A percentile compares a stretch with the other conserved stretches of the same genome.
Evolutionary conservation across 441 rosid genomes (phyloP).

Genomic region (Pelargonium fulgidum): DNA sequence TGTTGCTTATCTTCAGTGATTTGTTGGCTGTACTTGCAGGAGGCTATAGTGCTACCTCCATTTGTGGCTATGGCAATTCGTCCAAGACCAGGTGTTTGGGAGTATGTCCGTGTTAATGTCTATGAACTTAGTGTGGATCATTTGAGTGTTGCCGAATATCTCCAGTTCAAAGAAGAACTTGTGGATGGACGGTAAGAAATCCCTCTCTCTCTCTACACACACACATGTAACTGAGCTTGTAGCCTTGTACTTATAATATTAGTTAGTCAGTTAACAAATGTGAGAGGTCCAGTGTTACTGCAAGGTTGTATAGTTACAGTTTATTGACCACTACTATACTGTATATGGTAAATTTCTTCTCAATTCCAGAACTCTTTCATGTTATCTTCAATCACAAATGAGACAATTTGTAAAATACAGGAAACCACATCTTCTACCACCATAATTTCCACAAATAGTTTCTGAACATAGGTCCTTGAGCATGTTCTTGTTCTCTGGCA

Average conservation of each 20-base stretch:
- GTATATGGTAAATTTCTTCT: too few species aligned
- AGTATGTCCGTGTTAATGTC: slow-evolving; percentile 82
- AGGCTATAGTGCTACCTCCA: slow-evolving; percentile 87
- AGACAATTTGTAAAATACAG: too few species aligned
- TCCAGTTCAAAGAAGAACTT: slow-evolving; percentile 79
- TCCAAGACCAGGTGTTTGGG: slow-evolving; percentile 97
- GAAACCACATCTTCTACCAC: too few species aligned
- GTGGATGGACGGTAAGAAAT: slow-evolving; percentile 57
- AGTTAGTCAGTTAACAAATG: slow-evolving; percentile 20
- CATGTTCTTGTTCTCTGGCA: neutral
- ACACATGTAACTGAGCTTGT: neutral
- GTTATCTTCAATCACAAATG: too few species aligned
- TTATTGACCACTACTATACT: too few species aligned
- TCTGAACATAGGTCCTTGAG: too few species aligned
- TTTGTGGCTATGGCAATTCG: slow-evolving; percentile 82
- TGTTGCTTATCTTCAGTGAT: neutral
- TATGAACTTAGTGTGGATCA: slow-evolving; percentile 77
- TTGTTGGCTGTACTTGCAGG: slow-evolving; percentile 35
- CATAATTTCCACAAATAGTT: too few species aligned
- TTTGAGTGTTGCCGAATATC: slow-evolving; percentile 68
- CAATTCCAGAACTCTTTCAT: too few species aligned
- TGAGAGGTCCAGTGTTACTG: neutral
- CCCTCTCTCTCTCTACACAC: neutral
- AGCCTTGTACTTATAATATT: neutral
- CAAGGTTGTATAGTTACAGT: neutral